phyloP scores from a whole-genome alignment of 1,284 basidiomycete genomes.

The Chiua sp. region DNA sequence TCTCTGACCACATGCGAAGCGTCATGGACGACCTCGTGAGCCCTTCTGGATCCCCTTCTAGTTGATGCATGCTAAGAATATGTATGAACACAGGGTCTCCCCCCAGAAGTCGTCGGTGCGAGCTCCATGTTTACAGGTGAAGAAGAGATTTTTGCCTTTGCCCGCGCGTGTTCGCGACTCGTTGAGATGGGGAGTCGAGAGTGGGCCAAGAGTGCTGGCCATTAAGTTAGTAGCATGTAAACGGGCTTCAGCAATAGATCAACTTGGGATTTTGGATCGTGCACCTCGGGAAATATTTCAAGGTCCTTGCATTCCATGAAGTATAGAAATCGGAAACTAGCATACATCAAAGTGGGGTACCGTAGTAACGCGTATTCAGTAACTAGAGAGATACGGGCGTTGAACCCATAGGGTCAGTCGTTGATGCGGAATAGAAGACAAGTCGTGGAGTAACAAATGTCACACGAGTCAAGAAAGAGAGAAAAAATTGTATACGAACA shows the following conservation, averaged over 20 bases:
- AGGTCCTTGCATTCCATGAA: constrained; percentile 12
- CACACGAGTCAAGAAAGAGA: constrained; percentile 16
- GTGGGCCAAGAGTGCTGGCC: constrained; percentile 80
- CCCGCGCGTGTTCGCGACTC: constrained; percentile 87
- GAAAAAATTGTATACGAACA: constrained; percentile 31
- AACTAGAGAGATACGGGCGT: constrained; percentile 18
- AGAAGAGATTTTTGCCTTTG: constrained; percentile 95
- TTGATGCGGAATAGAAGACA: background rate
- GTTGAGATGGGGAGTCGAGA: constrained; percentile 92
- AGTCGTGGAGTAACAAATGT: constrained; percentile 10
- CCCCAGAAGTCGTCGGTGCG: constrained; percentile 73
- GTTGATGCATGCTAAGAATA: background rate
- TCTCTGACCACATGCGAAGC: constrained; percentile 84
- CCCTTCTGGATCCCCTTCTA: background rate
- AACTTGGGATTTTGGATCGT: background rate
- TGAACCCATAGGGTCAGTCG: constrained; percentile 4
- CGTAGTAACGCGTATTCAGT: constrained; percentile 26
- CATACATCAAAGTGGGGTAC: constrained; percentile 32
- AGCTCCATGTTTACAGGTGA: constrained; percentile 93
- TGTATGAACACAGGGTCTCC: constrained; percentile 63
- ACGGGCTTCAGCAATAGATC: constrained; percentile 5
- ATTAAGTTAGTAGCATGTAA: too few relatives aligned
- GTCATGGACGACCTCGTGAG: constrained; percentile 89
- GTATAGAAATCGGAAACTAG: constrained; percentile 18
- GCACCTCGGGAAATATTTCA: background rate